These are phyloP conservation scores for Clarireedia homoeocarpa DNA, from an alignment of 2,329 filamentous ascomycete species.

Conservation along the genomic window DNA sequence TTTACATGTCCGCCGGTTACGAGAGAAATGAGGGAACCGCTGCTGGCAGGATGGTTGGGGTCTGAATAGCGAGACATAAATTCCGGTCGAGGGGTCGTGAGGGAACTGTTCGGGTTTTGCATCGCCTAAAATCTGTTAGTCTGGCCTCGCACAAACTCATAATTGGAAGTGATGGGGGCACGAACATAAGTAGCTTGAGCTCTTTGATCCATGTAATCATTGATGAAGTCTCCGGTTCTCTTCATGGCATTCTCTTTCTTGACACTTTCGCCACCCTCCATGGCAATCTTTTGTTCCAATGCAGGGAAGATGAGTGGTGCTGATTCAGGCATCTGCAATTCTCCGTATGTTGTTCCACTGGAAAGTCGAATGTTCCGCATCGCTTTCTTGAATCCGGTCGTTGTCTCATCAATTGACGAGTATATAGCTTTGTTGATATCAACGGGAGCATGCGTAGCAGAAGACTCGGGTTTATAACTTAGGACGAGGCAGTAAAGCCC, in stretches of 20 bases:
- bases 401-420: conserved; percentile 27
- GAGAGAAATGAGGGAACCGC: conserved; percentile 38
- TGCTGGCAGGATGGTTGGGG: conserved; percentile 43
- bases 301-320: conserved; percentile 34
- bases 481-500: conserved; percentile 49
- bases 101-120: conserved; percentile 34
- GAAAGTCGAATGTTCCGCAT: conserved; percentile 30
- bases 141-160: not conserved
- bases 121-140: not conserved
- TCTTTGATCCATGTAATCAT: conserved; percentile 21
- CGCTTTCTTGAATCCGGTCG: conserved; percentile 19
- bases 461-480: conserved; percentile 40
- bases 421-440: conserved; percentile 32
- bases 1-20: conserved; percentile 38
- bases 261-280: conserved; percentile 14
- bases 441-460: conserved; percentile 17
- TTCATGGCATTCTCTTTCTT: conserved; percentile 29
- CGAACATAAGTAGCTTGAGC: conserved; percentile 33
- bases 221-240: conserved; percentile 31
- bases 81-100: conserved; percentile 29
- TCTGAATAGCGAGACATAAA: conserved; percentile 43
- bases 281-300: conserved; percentile 27
- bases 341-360: conserved; percentile 32
- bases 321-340: conserved; percentile 32
- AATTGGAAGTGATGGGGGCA: not conserved